Base-by-base conservation (phyloP, 2,329 filamentous ascomycete species). In the Didymella arachidicola region DNA sequence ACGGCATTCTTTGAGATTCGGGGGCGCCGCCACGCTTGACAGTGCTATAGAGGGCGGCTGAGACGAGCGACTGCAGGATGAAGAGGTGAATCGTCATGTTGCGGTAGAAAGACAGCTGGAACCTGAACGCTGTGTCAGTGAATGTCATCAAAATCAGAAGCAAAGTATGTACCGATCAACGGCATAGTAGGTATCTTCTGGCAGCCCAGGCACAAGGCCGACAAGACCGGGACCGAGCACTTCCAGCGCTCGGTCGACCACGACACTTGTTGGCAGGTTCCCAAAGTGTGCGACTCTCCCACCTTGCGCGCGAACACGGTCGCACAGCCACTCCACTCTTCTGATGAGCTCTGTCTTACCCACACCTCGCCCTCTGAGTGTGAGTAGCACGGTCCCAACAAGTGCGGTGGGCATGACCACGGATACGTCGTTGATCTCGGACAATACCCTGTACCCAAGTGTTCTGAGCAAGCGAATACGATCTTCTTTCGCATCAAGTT, bases 81-180 rank as follows among this genome's bases (percentile, higher is more conserved):
- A 99, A 99, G 5, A 99, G 85, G 74, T 99, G 95, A 61, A 99
- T 99, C 0, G 94, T 97, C 95, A 98, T 98, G 78, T 99, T 99
- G 51, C 95, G 89, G 79, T 99, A 99, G 78, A 99, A 99, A 0
- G 93, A 97, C 10, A 99, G 85, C 74, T 99, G 95, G 81, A 99
- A 99, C 52, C 81, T 79, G 62, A 50, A 12, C n/a, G 4, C n/a
- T 3, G 16, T 8, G 44, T 55, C 18, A 53, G 48, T 29, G 12
- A 7, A n/a, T 27, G 34, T 68, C 45, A 12, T 22, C n/a, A 27
- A 30, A 19, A 48, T n/a, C 43, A 19, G 19, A 46, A 16, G 16
- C 7, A 32, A 34, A 39, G 19, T 32, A 63, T 67, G 46, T 59
- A 75, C 74, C 93, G 86, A 76, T 99, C 95, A 38, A 97, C 93